Base-by-base conservation (phyloP, 2,329 filamentous ascomycete species). In the Colletotrichum sublineola region DNA sequence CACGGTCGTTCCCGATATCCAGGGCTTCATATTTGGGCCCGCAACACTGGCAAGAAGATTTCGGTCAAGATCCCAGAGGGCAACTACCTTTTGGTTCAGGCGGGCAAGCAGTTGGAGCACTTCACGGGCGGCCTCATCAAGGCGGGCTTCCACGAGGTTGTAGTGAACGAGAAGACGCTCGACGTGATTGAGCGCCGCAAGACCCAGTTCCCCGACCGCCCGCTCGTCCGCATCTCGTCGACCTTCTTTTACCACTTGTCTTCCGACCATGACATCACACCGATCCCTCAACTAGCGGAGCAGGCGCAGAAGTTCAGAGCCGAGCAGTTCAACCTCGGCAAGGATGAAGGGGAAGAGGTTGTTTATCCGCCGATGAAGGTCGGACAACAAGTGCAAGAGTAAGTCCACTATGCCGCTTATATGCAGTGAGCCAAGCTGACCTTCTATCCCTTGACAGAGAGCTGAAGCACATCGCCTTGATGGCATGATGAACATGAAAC, bases 51-150 rank as follows among this genome's bases (percentile, higher is more conserved):
- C 56, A 84, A 82, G 73, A 85, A 86, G 74, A 89, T 91, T 75
- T 80, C 88, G 56, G 89, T 91, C 74, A 85, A 85, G 80, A 90
- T 91, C 74, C 89, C 89, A 0, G 81, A 81, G 3, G 88, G 88
- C 4, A 88, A 88, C 78, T 84, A 90, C 79, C 82, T 91, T 20
- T 84, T 91, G 20, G 89, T 91, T 8, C 89, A 91, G 77, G 89
- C 89, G 1, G 89, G 89, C 70, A 90, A 90, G 82, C 89, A 91
- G 81, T 83, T 91, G 68, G 89, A 91, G 82, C 86, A 91, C 80
- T 79, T 89, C 63, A 90, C 88, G 0, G 88, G 89, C 61, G 89
- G 89, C 0, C 85, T 91, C 44, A 83, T 91, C 79, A 90, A 90
- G 78, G 89, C 89, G 1, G 89, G 89, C 5, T 91, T 84, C 80